A percentile compares a stretch with the other conserved stretches of the same genome.
These are phyloP conservation scores for Termitomyces sp. DNA, from an alignment of 768 basidiomycete genomes.

Conservation along the genomic window DNA sequence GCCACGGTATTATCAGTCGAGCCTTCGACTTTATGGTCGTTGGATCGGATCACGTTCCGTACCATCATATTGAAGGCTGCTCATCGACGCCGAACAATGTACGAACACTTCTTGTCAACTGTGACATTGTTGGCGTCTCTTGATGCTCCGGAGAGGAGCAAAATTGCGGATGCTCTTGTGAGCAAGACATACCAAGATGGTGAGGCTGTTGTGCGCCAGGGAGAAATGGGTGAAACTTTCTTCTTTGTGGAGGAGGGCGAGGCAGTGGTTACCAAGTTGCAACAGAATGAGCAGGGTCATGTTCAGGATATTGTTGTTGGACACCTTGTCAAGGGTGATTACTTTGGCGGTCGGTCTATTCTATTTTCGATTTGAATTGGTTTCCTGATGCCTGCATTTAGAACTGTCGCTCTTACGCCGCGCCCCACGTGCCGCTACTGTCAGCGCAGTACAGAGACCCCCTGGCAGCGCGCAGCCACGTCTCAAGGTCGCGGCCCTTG, in stretches of 20 bases:
- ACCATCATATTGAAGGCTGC: slow-evolving; percentile 95
- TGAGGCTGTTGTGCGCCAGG: slow-evolving; percentile 83
- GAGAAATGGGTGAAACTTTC: slow-evolving; percentile 95
- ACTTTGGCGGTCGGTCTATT: slow-evolving; percentile 82
- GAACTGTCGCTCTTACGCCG: slow-evolving; percentile 87
- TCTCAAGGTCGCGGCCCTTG: slow-evolving; percentile 90
- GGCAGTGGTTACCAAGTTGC: slow-evolving; percentile 78
- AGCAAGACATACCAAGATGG: slow-evolving; percentile 79
- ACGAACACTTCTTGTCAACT: slow-evolving; percentile 91
- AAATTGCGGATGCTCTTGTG: slow-evolving; percentile 93
- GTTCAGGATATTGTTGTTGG: slow-evolving; percentile 67
- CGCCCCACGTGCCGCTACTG: slow-evolving; percentile 93
- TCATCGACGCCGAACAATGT: slow-evolving; percentile 88
- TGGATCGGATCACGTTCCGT: slow-evolving; percentile 97
- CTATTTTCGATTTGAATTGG: not conserved
- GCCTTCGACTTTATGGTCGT: slow-evolving; percentile 82
- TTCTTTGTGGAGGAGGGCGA: slow-evolving; percentile 96
- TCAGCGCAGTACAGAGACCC: slow-evolving; percentile 63
- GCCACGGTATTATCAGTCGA: slow-evolving; percentile 89
- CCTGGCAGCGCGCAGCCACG: slow-evolving; percentile 44
- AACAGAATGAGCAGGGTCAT: slow-evolving; percentile 51
- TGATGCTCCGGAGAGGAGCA: slow-evolving; percentile 85
- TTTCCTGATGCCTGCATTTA: slow-evolving; percentile 24
- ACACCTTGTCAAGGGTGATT: slow-evolving; percentile 83
- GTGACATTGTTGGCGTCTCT: slow-evolving; percentile 85